Evolutionary conservation across 352 stramenopile genomes (phyloP).

Genomic region (Globisporangium perplexum): DNA sequence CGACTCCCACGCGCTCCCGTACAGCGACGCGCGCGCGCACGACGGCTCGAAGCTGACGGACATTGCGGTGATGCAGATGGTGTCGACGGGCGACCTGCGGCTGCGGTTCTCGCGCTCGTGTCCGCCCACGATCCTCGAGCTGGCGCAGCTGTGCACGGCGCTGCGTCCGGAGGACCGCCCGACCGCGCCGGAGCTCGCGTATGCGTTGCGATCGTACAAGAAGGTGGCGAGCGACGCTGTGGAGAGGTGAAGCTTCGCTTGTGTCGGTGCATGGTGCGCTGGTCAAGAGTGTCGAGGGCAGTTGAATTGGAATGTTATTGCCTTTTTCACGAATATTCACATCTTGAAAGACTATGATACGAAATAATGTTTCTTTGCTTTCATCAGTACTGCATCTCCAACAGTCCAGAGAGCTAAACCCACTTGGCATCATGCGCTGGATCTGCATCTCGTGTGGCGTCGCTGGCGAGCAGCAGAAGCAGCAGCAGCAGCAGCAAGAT

Average conservation of each 20-base stretch:
- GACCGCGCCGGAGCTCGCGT: slow-evolving; percentile 41
- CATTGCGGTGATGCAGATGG: neutral
- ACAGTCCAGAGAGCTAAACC: too few species aligned
- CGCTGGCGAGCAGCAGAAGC: neutral
- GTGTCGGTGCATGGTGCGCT: too few species aligned
- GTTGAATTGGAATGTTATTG: too few species aligned
- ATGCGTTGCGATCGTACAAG: slow-evolving; percentile 26
- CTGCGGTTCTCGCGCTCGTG: neutral
- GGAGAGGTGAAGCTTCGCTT: too few species aligned
- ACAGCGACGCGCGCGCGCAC: neutral
- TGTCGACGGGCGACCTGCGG: neutral
- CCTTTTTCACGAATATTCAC: too few species aligned
- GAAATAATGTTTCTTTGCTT: too few species aligned
- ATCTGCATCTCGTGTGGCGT: slow-evolving; percentile 21
- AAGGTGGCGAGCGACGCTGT: slow-evolving; percentile 3
- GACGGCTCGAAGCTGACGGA: neutral
- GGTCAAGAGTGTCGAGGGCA: too few species aligned
- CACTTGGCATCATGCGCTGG: slow-evolving; percentile 16
- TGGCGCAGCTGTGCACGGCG: neutral
- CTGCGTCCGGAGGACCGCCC: slow-evolving; percentile 7
- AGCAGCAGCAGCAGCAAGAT: neutral
- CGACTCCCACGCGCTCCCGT: slow-evolving; percentile 22
- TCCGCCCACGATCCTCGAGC: neutral
- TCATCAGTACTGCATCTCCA: too few species aligned
- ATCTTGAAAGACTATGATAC: too few species aligned